Base-by-base conservation (phyloP, 2,329 filamentous ascomycete genomes). In the Colletotrichum tabaci region DNA sequence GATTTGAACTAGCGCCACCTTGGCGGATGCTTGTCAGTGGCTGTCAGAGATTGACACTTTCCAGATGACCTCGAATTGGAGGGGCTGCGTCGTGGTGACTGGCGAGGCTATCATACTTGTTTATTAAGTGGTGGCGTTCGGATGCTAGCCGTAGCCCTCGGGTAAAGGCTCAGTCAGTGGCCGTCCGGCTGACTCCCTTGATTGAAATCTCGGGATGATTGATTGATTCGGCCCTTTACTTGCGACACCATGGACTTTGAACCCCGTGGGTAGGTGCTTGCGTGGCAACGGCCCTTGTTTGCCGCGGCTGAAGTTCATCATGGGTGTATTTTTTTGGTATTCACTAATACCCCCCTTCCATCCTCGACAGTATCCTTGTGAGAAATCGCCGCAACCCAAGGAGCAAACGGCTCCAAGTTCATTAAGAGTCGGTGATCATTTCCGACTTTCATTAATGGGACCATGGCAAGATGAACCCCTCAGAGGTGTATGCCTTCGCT, bases 21-120 rank as follows among this genome's bases (percentile, higher is more conserved):
- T 66, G 67, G 62, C 53, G 15, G 30, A 47, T 55, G 61, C 61
- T 61, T 70, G 18, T 18, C 3, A 35, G 49, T 66, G 47, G 67
- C 40, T 55, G 61, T 66, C 30, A 55, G 40, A 70, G 30, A 60
- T 50, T 69, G 47, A 56, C 50, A 66, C 55, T 23, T 35, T 35
- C 30, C 53, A 57, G 12, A 57, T 57, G 53, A 57, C 35, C 53
- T 40, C 7, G 35, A 4, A 16, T 42, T 57, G 35, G 35, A 40
- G 18, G 53, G 53, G 13, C 7, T 30, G 21, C 2, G 40, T 26
- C 18, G 21, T 30, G 7, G 5, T 4, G 9, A 44, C 30, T 35
- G 30, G 30, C 30, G 30, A 35, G 30, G 30, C 30, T 9, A 35
- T 35, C 30, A 10, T 35, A 10, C 8, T 35, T 10, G 30, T 35